These are phyloP conservation scores for Tolypocladium inflatum DNA, from an alignment of 2,329 filamentous ascomycete species.

Conservation along the genomic window DNA sequence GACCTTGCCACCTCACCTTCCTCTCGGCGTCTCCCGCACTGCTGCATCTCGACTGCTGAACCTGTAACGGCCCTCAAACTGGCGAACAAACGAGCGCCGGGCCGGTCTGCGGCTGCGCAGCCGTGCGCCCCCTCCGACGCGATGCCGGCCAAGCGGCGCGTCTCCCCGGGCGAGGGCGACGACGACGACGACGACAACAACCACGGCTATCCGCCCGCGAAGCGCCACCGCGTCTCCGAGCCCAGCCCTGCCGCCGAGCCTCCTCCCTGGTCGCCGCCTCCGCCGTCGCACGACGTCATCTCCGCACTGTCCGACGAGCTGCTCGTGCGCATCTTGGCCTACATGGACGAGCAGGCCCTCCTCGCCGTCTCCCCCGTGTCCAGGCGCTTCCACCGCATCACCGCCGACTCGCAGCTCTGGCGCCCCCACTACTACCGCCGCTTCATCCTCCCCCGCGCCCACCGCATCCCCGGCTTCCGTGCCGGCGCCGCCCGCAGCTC, in stretches of 20 bases:
- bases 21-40: background rate
- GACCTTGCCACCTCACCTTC: background rate
- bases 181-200: background rate
- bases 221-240: constrained; percentile 10
- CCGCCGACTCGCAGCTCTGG: constrained; percentile 83
- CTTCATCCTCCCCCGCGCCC: constrained; percentile 74
- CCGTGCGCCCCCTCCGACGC: background rate
- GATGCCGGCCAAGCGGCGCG: constrained; percentile 17
- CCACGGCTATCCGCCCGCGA: constrained; percentile 5
- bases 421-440: constrained; percentile 78
- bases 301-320: constrained; percentile 79
- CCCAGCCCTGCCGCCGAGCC: background rate
- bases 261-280: background rate
- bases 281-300: constrained; percentile 44
- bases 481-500: constrained; percentile 17
- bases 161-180: constrained; percentile 2
- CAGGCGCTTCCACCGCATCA: constrained; percentile 60
- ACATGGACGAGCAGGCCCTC: constrained; percentile 60
- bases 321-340: constrained; percentile 72
- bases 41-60: background rate
- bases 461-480: constrained; percentile 60
- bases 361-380: constrained; percentile 58
- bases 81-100: background rate
- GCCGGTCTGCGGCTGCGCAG: background rate
- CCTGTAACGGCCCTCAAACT: background rate